Base-by-base conservation (phyloP, 306 rosid genomes). In the Glycine tomentella region DNA sequence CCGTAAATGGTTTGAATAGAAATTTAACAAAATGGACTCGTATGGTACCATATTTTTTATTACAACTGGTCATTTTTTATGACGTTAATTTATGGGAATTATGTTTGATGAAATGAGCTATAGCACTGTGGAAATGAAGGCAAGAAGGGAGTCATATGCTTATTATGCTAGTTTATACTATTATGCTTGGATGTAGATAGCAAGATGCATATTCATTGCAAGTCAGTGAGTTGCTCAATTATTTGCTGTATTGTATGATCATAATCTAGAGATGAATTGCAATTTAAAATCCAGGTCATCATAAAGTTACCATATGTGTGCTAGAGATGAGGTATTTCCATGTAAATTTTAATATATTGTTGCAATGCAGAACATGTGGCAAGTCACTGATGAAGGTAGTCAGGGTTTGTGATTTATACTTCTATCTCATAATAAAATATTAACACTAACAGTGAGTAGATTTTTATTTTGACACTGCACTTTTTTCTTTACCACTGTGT, bases 341-440 rank as follows among this genome's bases (percentile, higher is more conserved):
- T 68, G n/a, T 40, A 79, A 51, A 36, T 50, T 58, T 46, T 8
- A 59, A 11, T 68, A 25, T 34, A 56, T 17, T 49, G 56, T 69
- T 77, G 50, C 16, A 49, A 25, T 79, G n/a, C 69, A 57, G 59
- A 69, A 20, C 33, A 69, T 69, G 53, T 67, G 63, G 55, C 25
- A 13, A 66, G 31, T 52, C 48, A 52, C 69, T 69, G 63, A 55
- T 76, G 76, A 72, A 55, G 65, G 80, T 58, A 14, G 74, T 44
- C 71, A 61, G 85, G 62, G 72, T 85, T 50, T 55, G 45, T 69
- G 58, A 40, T 68, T 33, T 48, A 74, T 50, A 34, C 25, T 69
- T 66, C 45, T 71, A 15, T 67, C 16, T 33, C 16, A 44, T 42
- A 42, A 42, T 40, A 53, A 59, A 48, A 69, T 9, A 16, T 36